Evolutionary conservation across 441 rosid species (phyloP), one percentile per base, ranked within the genome.

Genomic region (Populus tomentosa): DNA sequence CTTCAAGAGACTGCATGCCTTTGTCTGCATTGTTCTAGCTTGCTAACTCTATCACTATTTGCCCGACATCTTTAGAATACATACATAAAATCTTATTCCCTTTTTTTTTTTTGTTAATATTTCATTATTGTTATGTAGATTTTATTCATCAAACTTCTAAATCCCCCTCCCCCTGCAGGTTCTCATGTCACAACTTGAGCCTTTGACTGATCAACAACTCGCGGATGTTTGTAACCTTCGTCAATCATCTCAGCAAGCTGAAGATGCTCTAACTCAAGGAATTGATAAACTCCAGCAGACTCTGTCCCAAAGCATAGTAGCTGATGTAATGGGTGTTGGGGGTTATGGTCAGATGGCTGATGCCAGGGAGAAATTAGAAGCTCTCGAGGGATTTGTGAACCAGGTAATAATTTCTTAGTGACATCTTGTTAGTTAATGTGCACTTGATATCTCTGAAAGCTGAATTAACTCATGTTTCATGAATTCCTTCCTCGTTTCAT

Each of bases 191-290:
- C 90, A 91, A 24, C 67, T 94, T 53, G 91, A 91, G 86, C 94
- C 91, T 13, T 84, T 93, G 80, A 88, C 97, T 0, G 94, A 94
- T 73, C 89, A 88, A 71, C 98, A 93, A 76, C 75, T 77, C 21
- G 73, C 63, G 73, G 89, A 83, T 56, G 83, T 93, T 63, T 70
- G 77, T 65, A 93, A 88, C 82, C 95, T 95, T 28, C 82, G 84
- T 40, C 97, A 88, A 68, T 95, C 91, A 36, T 93, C 90, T 84
- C 95, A 88, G 88, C 98, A 95, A 85, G 97, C 97, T 2, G 98
- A 95, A 84, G 98, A 95, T 64, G 98, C 98, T 68, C 93, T 95
- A 65, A 87, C 98, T 1, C 95, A 91, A 87, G 98, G 98, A 70
- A 82, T 95, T 73, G 98, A 95, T 66, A 90, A 91, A 85, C 98